Percentiles rank a stretch among this genome's conserved stretches.
phyloP scores from a whole-genome alignment of 2,329 filamentous ascomycete genomes.

The Microcera coccophila region DNA sequence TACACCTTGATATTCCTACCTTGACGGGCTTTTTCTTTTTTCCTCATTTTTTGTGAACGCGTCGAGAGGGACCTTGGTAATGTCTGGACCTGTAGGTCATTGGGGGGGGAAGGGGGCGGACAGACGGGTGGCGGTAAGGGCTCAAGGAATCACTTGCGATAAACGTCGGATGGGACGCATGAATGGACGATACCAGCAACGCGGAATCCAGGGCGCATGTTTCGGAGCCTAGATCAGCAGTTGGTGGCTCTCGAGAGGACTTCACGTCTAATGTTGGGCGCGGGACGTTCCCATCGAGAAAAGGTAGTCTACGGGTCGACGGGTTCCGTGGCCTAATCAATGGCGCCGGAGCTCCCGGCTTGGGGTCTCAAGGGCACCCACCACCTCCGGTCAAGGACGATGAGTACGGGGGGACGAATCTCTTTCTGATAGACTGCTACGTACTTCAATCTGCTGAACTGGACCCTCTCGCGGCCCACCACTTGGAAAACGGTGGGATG shows the following conservation, averaged over 20 bases:
- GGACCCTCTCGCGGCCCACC: neutral
- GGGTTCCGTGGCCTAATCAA: neutral
- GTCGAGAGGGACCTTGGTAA: too few species aligned
- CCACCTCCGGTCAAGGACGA: neutral
- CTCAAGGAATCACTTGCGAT: too few species aligned
- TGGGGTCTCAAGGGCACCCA: neutral
- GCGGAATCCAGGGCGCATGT: neutral
- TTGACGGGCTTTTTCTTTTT: too few species aligned
- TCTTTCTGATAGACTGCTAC: neutral
- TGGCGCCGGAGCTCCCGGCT: neutral
- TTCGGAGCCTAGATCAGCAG: neutral
- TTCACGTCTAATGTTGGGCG: neutral
- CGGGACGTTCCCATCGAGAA: neutral
- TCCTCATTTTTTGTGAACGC: too few species aligned
- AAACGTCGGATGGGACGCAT: conserved; percentile 1
- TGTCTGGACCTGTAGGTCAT: too few species aligned
- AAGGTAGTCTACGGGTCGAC: neutral
- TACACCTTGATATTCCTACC: too few species aligned
- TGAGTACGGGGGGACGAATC: neutral
- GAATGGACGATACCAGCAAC: neutral
- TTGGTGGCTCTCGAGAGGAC: neutral
- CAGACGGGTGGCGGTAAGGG: too few species aligned
- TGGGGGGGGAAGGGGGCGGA: too few species aligned
- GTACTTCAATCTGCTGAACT: neutral
- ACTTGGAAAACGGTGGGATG: neutral